phyloP scores from a whole-genome alignment of 805 yeast genomes.

The Cyberlindnera samutprakarnensis region DNA sequence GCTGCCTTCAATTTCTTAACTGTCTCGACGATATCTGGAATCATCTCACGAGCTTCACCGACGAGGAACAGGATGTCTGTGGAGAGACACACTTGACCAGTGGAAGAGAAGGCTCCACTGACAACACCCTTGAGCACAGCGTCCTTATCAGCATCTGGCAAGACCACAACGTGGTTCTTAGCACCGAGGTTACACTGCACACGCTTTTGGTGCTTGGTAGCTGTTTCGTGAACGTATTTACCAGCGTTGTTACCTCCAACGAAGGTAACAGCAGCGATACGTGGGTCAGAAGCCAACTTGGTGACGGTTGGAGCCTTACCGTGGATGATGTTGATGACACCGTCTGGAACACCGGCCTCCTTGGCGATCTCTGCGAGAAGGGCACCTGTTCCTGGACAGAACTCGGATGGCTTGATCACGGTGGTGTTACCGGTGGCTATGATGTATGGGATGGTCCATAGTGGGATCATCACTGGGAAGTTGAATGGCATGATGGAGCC shows the following conservation, averaged over 20 bases:
- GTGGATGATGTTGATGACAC: constrained; percentile 65
- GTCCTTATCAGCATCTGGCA: constrained; percentile 64
- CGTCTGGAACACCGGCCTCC: constrained; percentile 71
- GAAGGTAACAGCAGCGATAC: constrained; percentile 70
- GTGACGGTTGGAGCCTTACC: constrained; percentile 70
- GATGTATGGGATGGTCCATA: constrained; percentile 49
- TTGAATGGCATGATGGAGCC: constrained; percentile 77
- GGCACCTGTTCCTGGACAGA: constrained; percentile 79
- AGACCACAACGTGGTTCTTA: constrained; percentile 65
- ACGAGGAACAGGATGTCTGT: constrained; percentile 68
- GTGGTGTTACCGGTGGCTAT: constrained; percentile 71
- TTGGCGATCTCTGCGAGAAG: constrained; percentile 63
- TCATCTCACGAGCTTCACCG: constrained; percentile 56
- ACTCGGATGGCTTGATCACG: constrained; percentile 62
- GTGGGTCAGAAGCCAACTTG: constrained; percentile 61
- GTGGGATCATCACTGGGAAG: constrained; percentile 77
- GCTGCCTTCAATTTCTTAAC: constrained; percentile 53
- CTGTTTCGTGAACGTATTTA: constrained; percentile 59
- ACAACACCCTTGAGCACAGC: constrained; percentile 57
- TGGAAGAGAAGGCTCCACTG: constrained; percentile 79
- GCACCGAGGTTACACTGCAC: constrained; percentile 78
- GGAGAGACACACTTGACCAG: constrained; percentile 82
- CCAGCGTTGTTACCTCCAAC: constrained; percentile 81
- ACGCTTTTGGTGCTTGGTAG: constrained; percentile 61
- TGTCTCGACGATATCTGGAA: constrained; percentile 47